These are phyloP conservation scores for Cynanchum wilfordii DNA, from an alignment of 257 asterid species.

Conservation along the genomic window DNA sequence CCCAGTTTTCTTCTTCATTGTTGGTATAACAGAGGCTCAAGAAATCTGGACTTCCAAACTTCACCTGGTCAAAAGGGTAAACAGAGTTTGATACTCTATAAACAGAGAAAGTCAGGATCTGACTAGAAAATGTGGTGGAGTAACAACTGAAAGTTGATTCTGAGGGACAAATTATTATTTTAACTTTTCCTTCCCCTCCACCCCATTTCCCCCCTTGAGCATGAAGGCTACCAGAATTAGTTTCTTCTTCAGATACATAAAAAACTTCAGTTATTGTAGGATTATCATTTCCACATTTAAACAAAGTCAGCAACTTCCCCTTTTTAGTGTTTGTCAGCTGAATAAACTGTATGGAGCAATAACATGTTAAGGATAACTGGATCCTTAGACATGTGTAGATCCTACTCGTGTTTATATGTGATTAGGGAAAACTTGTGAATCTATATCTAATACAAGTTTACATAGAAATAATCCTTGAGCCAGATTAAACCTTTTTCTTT, in stretches of 20 bases:
- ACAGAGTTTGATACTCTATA: neutral
- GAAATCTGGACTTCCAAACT: neutral
- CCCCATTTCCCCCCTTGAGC: neutral
- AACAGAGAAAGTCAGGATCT: neutral
- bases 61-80: neutral
- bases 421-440: neutral
- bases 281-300: no score
- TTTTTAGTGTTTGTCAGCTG: neutral
- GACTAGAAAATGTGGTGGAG: neutral
- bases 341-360: neutral
- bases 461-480: neutral
- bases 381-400: neutral
- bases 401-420: neutral
- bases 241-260: neutral
- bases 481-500: neutral
- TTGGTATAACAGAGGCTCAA: neutral
- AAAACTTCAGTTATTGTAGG: neutral
- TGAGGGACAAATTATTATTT: neutral
- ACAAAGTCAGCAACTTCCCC: neutral
- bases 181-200: neutral
- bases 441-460: neutral
- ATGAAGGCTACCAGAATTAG: neutral
- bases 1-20: neutral
- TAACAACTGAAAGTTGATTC: neutral
- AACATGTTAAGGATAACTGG: neutral